Base-by-base conservation (phyloP, 108 stramenopile genomes). In the Cyclotella cryptica region DNA sequence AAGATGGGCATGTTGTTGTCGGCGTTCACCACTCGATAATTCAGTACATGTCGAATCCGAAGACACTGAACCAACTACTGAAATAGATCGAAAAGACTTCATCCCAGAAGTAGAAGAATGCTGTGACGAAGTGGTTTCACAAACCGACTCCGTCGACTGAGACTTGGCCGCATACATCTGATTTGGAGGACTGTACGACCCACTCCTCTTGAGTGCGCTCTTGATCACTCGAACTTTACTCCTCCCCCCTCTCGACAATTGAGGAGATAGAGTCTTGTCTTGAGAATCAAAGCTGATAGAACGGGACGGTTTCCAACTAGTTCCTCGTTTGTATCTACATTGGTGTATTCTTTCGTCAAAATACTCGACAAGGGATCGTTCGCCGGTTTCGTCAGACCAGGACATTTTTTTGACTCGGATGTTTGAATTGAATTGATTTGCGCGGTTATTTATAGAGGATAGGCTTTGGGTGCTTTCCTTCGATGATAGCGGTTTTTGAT, bases 301-400 rank as follows among this genome's bases (percentile, higher is more conserved):
- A 2, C 80, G 59, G 19, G 69, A 71, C 42, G 61, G 40, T 44
- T n/a, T 66, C 40, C 68, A 64, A 52, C 69, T 71, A 47, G 65
- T 75, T 47, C 74, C 57, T n/a, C 53, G 27, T 52, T 59, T 54
- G 45, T 80, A 78, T 41, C 55, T 41, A 0, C 58, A 72, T 74
- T 42, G 40, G 35, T 61, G 63, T 21, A 41, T 68, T 26, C 28
- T 39, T 12, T 90, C 89, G 55, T 89, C 87, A 41, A 81, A 74
- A 66, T 86, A 88, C 66, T 92, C 88, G 11, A 90, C 90, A 19
- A 94, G 76, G 22, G 80, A 78, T 46, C 84, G 80, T 9, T 69
- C 43, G 43, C 89, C 93, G 55, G 77, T 77, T 66, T 90, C 87
- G 68, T 94, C 93, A 4, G 89, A 90, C 91, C 93, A 94, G 24